These are phyloP conservation scores for Hebeloma cylindrosporum DNA, from an alignment of 768 basidiomycete species.

Conservation along the genomic window DNA sequence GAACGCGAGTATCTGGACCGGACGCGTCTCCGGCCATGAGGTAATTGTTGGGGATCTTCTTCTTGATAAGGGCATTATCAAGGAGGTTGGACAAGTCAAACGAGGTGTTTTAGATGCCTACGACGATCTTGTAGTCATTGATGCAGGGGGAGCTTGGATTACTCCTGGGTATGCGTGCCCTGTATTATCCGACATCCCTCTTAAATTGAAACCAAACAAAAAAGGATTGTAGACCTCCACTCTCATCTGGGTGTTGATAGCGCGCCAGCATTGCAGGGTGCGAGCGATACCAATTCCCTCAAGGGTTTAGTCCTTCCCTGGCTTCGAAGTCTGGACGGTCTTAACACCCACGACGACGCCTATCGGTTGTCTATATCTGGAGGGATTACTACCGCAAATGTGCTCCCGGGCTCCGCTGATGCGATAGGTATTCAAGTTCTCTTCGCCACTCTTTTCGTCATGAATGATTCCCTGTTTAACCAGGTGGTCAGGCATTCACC, in stretches of 20 bases:
- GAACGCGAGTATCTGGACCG: conserved; percentile 73
- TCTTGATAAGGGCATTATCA: conserved; percentile 58
- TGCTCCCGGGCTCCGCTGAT: conserved; percentile 72
- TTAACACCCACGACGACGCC: conserved; percentile 76
- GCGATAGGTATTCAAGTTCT: conserved; percentile 46
- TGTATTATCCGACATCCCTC: not conserved
- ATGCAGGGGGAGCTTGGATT: conserved; percentile 69
- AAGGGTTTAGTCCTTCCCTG: conserved; percentile 47
- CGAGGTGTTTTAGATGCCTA: conserved; percentile 20
- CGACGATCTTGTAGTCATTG: conserved; percentile 39
- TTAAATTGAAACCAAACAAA: not conserved
- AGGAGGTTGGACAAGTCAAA: conserved; percentile 46
- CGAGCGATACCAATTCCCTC: conserved; percentile 54
- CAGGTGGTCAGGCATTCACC: conserved; percentile 81
- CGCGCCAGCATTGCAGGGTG: conserved; percentile 28
- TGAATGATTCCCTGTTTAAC: not conserved
- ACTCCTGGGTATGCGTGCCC: conserved; percentile 54
- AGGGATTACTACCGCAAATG: conserved; percentile 75
- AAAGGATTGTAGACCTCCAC: conserved; percentile 46
- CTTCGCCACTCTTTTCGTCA: conserved; percentile 2
- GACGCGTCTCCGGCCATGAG: conserved; percentile 51
- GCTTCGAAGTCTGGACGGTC: conserved; percentile 68
- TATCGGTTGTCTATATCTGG: conserved; percentile 66
- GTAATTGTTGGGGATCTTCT: conserved; percentile 58
- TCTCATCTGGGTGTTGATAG: conserved; percentile 50